These are phyloP conservation scores for Ceratocystis ficicola DNA, from an alignment of 2,329 filamentous ascomycete species.

Conservation along the genomic window DNA sequence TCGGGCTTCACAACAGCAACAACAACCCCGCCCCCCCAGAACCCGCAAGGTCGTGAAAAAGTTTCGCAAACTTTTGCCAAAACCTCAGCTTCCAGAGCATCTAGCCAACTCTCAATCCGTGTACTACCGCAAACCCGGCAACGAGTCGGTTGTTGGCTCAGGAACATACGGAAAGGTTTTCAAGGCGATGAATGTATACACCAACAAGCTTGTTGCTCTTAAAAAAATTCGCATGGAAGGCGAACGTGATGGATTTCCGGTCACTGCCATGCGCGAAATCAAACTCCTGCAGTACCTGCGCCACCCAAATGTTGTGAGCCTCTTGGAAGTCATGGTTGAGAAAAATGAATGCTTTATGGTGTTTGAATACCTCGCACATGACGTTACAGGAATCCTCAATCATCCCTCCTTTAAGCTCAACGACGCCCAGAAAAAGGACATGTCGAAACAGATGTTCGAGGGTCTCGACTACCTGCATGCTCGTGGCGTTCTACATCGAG, in stretches of 20 bases:
- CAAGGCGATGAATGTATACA: conserved; percentile 89
- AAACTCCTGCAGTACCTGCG: conserved; percentile 79
- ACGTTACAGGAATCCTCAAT: conserved; percentile 87
- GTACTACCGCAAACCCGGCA: conserved; percentile 90
- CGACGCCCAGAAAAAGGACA: conserved; percentile 76
- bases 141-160: conserved; percentile 89
- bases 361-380: conserved; percentile 94
- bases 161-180: conserved; percentile 95
- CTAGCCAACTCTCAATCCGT: conserved; percentile 73
- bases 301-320: conserved; percentile 67
- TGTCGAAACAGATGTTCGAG: conserved; percentile 86
- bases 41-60: conserved; percentile 55
- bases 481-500: conserved; percentile 85
- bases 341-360: conserved; percentile 99
- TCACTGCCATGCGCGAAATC: conserved; percentile 83
- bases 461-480: conserved; percentile 88
- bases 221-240: conserved; percentile 93
- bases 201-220: conserved; percentile 66
- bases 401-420: conserved; percentile 85
- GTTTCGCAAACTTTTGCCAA: conserved; percentile 57
- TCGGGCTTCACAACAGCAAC: conserved; percentile 13
- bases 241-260: conserved; percentile 79
- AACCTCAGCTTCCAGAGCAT: conserved; percentile 58
- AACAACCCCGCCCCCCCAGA: conserved; percentile 34
- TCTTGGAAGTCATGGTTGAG: conserved; percentile 94